Percentiles rank a stretch among this genome's conserved stretches.
phyloP scores from a whole-genome alignment of 192 early-diverging fungal genomes.

The Haplosporangium gracile region DNA sequence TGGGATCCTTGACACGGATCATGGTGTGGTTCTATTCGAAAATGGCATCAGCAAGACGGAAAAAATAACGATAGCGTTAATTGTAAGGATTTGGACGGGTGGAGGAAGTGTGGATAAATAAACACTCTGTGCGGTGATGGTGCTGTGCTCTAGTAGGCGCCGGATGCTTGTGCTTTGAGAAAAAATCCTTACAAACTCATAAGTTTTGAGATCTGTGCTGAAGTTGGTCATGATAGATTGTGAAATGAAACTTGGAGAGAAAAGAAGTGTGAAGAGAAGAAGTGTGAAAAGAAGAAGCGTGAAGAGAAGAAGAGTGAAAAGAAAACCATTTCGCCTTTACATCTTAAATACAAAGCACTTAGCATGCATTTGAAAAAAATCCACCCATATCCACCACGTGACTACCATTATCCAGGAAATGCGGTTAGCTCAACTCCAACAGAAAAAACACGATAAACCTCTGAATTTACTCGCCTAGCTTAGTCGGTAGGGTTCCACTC shows the following conservation, averaged over 20 bases:
- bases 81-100: neutral
- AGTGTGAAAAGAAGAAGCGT: no score
- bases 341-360: no score
- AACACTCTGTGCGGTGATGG: neutral
- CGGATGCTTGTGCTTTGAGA: neutral
- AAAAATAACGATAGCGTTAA: neutral
- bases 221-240: conserved; percentile 39
- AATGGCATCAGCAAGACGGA: neutral
- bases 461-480: no score
- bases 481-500: no score
- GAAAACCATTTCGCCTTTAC: no score
- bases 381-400: no score
- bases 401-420: no score
- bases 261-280: neutral
- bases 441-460: no score
- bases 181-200: conserved; percentile 43
- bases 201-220: conserved; percentile 50
- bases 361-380: no score
- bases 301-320: no score
- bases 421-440: no score
- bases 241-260: neutral
- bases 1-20: conserved; percentile 88
- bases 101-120: neutral
- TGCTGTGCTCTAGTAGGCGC: neutral
- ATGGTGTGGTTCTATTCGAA: conserved; percentile 82